Evolutionary conservation across 257 asterid species (phyloP).

Genomic region (Solanum habrochaites): DNA sequence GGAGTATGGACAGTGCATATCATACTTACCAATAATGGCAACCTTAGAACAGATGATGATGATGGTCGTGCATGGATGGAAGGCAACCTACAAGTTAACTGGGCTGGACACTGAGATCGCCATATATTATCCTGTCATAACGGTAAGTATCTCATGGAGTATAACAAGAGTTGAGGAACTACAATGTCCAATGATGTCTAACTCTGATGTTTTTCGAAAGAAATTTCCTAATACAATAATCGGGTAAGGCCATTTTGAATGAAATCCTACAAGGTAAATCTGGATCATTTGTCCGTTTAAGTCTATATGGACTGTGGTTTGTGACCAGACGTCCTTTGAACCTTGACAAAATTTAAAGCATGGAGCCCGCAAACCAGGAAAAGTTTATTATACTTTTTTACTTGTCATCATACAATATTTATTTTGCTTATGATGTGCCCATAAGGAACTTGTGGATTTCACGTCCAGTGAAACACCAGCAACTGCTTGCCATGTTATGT

Average conservation of each 20-base stretch:
- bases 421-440: not conserved
- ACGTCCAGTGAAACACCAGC: not conserved
- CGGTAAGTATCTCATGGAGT: not conserved
- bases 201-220: not conserved
- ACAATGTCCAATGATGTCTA: not conserved
- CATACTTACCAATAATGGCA: constrained; percentile 57
- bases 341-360: not conserved
- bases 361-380: not conserved
- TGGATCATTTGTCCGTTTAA: not conserved
- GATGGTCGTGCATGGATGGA: constrained; percentile 53
- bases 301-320: not conserved
- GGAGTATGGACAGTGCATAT: constrained; percentile 73
- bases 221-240: not conserved
- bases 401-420: not conserved
- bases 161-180: not conserved
- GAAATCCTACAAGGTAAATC: not conserved
- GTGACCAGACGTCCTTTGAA: not conserved
- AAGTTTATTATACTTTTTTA: not conserved
- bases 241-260: not conserved
- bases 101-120: not conserved
- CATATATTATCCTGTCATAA: not conserved
- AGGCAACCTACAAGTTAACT: constrained; percentile 39
- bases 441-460: not conserved
- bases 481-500: not conserved
- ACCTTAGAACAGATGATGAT: constrained; percentile 53